Conservation (phyloP, 2,329 filamentous ascomycete species). For the Myrmaecium sp. region DNA sequence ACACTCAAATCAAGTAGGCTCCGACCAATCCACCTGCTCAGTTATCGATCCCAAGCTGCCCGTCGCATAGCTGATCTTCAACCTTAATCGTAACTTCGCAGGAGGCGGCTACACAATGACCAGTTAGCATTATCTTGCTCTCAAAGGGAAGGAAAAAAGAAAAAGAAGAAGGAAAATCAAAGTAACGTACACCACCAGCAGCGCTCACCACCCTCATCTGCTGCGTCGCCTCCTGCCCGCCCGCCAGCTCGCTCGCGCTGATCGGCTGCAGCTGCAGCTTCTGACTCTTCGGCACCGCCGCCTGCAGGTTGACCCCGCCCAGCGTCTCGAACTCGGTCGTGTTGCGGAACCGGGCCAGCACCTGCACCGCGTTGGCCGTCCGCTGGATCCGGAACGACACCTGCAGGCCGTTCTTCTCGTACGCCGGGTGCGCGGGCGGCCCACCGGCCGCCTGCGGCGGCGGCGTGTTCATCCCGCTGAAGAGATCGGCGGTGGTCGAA, state of each 20-base stretch:
- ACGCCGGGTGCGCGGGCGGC: constrained; percentile 48
- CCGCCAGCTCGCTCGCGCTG: constrained; percentile 58
- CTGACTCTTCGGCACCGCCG: constrained; percentile 90
- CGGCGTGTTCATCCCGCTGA: constrained; percentile 28
- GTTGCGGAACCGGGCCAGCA: constrained; percentile 73
- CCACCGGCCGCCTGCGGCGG: constrained; percentile 30
- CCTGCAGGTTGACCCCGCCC: constrained; percentile 68
- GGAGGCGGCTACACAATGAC: constrained; percentile 46
- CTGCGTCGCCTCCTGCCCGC: constrained; percentile 73
- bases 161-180: constrained; percentile 1
- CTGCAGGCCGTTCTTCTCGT: constrained; percentile 69
- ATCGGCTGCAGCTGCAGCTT: constrained; percentile 86
- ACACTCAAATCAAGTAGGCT: constrained; percentile 44
- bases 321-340: constrained; percentile 47
- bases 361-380: constrained; percentile 63
- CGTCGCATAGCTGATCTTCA: constrained; percentile 69
- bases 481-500: constrained; percentile 22
- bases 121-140: constrained; percentile 9
- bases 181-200: constrained; percentile 66
- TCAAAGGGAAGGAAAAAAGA: constrained; percentile 3
- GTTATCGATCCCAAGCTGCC: constrained; percentile 53
- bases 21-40: constrained; percentile 95
- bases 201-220: constrained; percentile 69
- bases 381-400: constrained; percentile 74
- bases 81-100: constrained; percentile 55